phyloP scores from a whole-genome alignment of 345 rosid genomes.

The Eucalyptus erythrocorys region DNA sequence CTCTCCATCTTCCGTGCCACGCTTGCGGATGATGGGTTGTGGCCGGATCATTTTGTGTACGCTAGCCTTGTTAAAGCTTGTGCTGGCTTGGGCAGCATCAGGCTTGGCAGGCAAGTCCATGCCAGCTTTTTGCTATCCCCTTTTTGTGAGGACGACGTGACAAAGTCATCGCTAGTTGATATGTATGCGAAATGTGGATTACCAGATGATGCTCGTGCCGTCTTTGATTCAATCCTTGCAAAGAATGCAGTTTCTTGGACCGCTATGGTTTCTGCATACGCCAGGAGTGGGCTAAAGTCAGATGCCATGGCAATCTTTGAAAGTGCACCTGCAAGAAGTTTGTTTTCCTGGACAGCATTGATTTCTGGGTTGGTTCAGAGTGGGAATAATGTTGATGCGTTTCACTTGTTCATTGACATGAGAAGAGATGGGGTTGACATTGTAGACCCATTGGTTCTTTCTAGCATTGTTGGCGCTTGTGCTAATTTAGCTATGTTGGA shows the following conservation, averaged over 20 bases:
- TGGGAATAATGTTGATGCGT: not conserved
- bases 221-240: not conserved
- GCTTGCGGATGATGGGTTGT: not conserved
- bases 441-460: not conserved
- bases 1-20: not conserved
- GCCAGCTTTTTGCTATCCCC: not conserved
- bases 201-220: not conserved
- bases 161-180: not conserved
- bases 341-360: not conserved
- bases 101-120: not conserved
- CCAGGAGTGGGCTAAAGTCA: not conserved
- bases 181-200: not conserved
- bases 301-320: not conserved
- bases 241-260: not conserved
- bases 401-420: not conserved
- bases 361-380: not conserved
- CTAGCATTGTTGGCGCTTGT: not conserved
- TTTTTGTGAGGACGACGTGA: not conserved
- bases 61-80: not conserved
- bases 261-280: not conserved
- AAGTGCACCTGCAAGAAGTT: not conserved
- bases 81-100: not conserved
- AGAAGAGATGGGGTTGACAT: not conserved
- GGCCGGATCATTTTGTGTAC: not conserved
- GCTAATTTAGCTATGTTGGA: not conserved